Evolutionary conservation across 352 stramenopile genomes (phyloP), one percentile per base, ranked within the genome.

Genomic region (Phytophthora litchii): DNA sequence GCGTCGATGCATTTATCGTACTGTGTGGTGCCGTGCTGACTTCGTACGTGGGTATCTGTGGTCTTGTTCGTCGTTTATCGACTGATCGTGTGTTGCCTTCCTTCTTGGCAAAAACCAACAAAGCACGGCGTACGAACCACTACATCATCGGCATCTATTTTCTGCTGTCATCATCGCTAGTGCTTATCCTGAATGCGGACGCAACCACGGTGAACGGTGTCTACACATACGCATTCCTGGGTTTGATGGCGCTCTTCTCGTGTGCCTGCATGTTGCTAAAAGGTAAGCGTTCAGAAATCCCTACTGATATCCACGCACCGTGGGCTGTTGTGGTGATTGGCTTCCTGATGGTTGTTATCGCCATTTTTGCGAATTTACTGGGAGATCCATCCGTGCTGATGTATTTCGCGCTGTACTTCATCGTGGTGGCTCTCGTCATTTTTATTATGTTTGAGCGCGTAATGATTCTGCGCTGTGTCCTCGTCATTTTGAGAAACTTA

Each of bases 221-320:
- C 11, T 97, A 94, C 60, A 90, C 82, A 42, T 92, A 91, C 53
- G 82, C 88, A 5, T 97, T 97, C 50, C 54, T 97, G 14, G 77
- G 76, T 0, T 53, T 96, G 12, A 94, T 97, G 80, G 70, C 67
- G 10, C 78, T 96, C 41, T 97, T 96, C 62, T 77, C 84, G 9
- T 70, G 72, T 27, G 88, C 84, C 11, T 92, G 84, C 41, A 91
- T 96, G 55, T 29, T 94, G 44, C 73, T 97, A 43, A 96, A 96
- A 67, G 65, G 76, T 50, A 97, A 96, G 58, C 75, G 89, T 5
- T 74, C 80, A 5, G 72, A 80, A 13, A 84, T 96, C 20, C 88
- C 86, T 0, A 67, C 79, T 11, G 81, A 88, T 8, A 69, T 87
- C 13, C 70, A 78, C 21, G 78, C 84, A 4, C 72, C 78, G 12